Conservation (phyloP, 305 asterid species). For the Fraxinus velutina region DNA sequence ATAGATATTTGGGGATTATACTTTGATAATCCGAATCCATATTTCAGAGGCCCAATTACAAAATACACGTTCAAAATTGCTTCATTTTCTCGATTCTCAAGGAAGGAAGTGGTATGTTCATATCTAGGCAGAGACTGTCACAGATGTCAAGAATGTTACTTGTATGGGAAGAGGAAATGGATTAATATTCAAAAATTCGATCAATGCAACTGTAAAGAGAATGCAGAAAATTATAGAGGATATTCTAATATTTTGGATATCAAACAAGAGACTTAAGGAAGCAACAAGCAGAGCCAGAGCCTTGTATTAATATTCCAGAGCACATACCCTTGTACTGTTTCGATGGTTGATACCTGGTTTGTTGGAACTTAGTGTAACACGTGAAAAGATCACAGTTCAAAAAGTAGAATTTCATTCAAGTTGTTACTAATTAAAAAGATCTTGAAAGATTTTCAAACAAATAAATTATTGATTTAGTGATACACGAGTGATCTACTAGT, state of each 20-base stretch:
- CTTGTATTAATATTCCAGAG: not conserved
- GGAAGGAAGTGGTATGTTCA: not conserved
- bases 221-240: not conserved
- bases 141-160: not conserved
- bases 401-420: not conserved
- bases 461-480: not conserved
- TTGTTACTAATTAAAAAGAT: not conserved
- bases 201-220: not conserved
- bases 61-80: not conserved
- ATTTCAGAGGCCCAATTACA: not conserved
- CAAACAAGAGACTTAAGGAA: not conserved
- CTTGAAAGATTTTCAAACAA: not conserved
- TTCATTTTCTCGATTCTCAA: not conserved
- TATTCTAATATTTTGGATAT: not conserved
- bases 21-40: not conserved
- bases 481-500: not conserved
- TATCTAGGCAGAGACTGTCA: not conserved
- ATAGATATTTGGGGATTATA: not conserved
- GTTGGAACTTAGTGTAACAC: not conserved
- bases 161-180: not conserved
- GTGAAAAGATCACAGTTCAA: not conserved
- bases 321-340: not conserved
- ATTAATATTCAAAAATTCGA: not conserved
- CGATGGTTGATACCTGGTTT: not conserved
- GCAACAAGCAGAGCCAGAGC: not conserved